Percentiles rank a stretch among this genome's conserved stretches.
Evolutionary conservation across 495 filamentous ascomycete species (phyloP).

Genomic region (Hamigera avellanea): DNA sequence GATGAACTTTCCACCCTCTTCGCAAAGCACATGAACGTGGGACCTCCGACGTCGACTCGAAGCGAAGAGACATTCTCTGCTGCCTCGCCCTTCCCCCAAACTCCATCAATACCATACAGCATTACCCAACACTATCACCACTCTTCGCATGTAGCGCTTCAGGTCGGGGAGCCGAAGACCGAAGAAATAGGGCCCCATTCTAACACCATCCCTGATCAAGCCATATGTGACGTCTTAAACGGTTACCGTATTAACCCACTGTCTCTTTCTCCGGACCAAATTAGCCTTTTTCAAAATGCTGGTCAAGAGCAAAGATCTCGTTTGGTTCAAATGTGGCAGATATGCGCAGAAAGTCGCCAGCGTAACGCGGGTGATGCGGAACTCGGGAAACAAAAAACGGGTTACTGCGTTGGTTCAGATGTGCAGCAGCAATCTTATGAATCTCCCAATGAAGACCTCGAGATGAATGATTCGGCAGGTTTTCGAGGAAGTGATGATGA

Average conservation of each 20-base stretch:
- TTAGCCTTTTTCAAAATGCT: conserved; percentile 49
- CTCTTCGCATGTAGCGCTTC: conserved; percentile 44
- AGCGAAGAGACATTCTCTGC: not conserved
- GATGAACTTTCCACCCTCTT: conserved; percentile 62
- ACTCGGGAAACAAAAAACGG: conserved; percentile 22
- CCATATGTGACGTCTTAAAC: conserved; percentile 21
- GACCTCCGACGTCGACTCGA: conserved; percentile 14
- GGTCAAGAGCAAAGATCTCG: conserved; percentile 44
- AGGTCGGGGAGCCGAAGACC: conserved; percentile 29
- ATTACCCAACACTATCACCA: conserved; percentile 70
- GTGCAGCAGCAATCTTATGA: not conserved
- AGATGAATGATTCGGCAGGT: conserved; percentile 33
- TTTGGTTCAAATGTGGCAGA: conserved; percentile 56
- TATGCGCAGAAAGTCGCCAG: conserved; percentile 38
- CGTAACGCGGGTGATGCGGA: conserved; percentile 19
- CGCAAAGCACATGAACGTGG: conserved; percentile 45
- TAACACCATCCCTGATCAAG: conserved; percentile 14
- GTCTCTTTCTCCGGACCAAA: conserved; percentile 42
- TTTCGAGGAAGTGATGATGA: conserved; percentile 15
- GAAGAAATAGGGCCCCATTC: conserved; percentile 5
- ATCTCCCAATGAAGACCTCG: conserved; percentile 32
- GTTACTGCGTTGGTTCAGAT: not conserved
- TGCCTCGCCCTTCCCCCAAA: conserved; percentile 2
- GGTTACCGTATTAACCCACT: conserved; percentile 42
- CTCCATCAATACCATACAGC: conserved; percentile 44